Evolutionary conservation across 441 rosid species (phyloP), one percentile per base, ranked within the genome.

Genomic region (Manihot esculenta): DNA sequence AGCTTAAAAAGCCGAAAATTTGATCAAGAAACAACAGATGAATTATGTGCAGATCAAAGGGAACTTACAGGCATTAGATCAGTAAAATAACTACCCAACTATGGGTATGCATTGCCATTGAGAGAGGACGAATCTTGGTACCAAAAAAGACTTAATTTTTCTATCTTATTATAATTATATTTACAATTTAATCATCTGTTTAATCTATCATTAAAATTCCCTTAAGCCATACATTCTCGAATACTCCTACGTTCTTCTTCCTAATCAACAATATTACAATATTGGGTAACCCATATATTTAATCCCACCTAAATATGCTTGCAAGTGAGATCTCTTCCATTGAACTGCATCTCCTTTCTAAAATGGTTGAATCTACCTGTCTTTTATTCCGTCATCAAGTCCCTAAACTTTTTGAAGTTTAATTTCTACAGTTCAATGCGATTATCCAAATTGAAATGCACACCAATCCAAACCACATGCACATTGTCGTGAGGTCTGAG

Each of bases 331-430:
- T n/a, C n/a, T n/a, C n/a, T n/a, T n/a, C n/a, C n/a, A n/a, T n/a
- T n/a, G n/a, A n/a, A n/a, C n/a, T n/a, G n/a, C n/a, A n/a, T n/a
- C n/a, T n/a, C n/a, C n/a, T n/a, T 93, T 95, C 51, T 95, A 95
- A 85, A 83, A 87, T 42, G 91, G 98, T 97, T 93, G 97, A 98
- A 89, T n/a, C n/a, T n/a, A 92, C 81, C 83, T 97, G 79, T 86
- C 96, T 75, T 91, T 89, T 74, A 68, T 88, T 48, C 83, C 86
- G 79, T 91, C 86, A 70, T 75, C 82, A 35, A 86, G 71, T 68
- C 72, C 68, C 70, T 84, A 92, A 10, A 85, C 83, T 67, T 75
- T 89, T 83, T 94, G 92, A 84, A 81, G n/a, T n/a, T n/a, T 95
- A n/a, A 82, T 94, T 38, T 80, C 91, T 44, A n/a, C n/a, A n/a